phyloP scores from a whole-genome alignment of 331 rosid species.

The Telfairia occidentalis region DNA sequence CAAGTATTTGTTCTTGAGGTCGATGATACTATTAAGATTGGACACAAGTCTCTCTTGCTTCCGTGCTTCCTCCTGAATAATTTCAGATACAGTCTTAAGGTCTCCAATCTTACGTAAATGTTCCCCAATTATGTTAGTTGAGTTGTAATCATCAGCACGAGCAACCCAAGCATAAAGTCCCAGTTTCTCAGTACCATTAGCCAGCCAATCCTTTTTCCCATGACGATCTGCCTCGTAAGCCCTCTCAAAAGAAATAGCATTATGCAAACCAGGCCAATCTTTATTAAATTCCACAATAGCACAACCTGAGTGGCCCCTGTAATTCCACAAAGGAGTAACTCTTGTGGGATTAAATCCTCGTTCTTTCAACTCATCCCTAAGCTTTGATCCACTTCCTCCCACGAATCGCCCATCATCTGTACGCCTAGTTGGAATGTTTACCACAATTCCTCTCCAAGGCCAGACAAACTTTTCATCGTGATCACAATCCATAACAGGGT shows the following conservation, averaged over 20 bases:
- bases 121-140: constrained; percentile 53
- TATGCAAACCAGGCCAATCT: constrained; percentile 67
- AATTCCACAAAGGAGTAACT: constrained; percentile 56
- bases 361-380: constrained; percentile 63
- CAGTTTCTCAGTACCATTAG: constrained; percentile 28
- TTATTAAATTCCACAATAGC: constrained; percentile 77
- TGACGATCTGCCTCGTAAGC: constrained; percentile 59
- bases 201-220: constrained; percentile 63
- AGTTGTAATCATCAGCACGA: constrained; percentile 60
- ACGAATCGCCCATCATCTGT: constrained; percentile 50
- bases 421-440: constrained; percentile 60
- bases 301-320: constrained; percentile 64
- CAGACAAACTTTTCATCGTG: constrained; percentile 64
- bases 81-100: constrained; percentile 56
- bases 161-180: constrained; percentile 97
- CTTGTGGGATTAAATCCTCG: constrained; percentile 68
- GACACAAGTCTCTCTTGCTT: constrained; percentile 55
- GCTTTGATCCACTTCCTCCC: constrained; percentile 83
- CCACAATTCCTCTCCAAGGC: constrained; percentile 89
- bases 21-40: constrained; percentile 48
- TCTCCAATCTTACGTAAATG: constrained; percentile 65
- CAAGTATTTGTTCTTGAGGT: constrained; percentile 46
- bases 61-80: constrained; percentile 70
- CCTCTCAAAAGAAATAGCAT: constrained; percentile 80
- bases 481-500: constrained; percentile 29